Conservation (phyloP, 169 alveolate species). For the Amoebophrya sp. region DNA sequence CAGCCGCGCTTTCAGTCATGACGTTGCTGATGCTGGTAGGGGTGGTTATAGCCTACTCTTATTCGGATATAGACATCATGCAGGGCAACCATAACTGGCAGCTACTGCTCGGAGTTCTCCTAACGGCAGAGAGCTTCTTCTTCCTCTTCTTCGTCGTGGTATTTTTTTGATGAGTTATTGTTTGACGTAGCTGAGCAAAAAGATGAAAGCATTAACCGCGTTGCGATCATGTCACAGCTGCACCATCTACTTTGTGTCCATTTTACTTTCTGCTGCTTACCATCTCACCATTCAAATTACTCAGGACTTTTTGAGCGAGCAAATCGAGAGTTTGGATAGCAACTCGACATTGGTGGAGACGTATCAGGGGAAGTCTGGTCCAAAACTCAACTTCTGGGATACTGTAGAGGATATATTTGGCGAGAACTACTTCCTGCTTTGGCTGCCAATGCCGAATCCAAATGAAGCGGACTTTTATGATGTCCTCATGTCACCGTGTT, state of each 20-base stretch:
- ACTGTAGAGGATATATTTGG: too few species aligned
- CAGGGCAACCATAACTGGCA: not conserved
- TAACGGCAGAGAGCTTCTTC: not conserved
- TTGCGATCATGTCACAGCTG: too few species aligned
- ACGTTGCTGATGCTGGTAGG: not conserved
- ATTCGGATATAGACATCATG: not conserved
- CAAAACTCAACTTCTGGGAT: too few species aligned
- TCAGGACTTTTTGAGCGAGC: conserved; percentile 17
- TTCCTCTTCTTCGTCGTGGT: conserved; percentile 26
- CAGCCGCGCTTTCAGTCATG: not conserved
- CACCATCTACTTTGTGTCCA: not conserved
- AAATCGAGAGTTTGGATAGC: not conserved
- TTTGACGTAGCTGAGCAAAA: not conserved
- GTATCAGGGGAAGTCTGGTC: not conserved
- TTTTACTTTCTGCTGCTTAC: not conserved
- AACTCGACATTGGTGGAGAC: conserved; percentile 28
- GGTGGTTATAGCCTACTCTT: not conserved
- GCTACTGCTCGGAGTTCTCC: not conserved
- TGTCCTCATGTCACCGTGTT: too few species aligned
- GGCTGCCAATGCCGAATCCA: too few species aligned
- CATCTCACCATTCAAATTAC: not conserved
- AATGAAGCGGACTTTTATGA: too few species aligned
- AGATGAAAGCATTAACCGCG: too few species aligned
- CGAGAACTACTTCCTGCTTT: too few species aligned
- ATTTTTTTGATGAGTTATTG: not conserved